Percentiles rank a stretch among this genome's conserved stretches.
These are phyloP conservation scores for Penicillium simplicissimum DNA, from an alignment of 495 filamentous ascomycete genomes.

Conservation along the genomic window DNA sequence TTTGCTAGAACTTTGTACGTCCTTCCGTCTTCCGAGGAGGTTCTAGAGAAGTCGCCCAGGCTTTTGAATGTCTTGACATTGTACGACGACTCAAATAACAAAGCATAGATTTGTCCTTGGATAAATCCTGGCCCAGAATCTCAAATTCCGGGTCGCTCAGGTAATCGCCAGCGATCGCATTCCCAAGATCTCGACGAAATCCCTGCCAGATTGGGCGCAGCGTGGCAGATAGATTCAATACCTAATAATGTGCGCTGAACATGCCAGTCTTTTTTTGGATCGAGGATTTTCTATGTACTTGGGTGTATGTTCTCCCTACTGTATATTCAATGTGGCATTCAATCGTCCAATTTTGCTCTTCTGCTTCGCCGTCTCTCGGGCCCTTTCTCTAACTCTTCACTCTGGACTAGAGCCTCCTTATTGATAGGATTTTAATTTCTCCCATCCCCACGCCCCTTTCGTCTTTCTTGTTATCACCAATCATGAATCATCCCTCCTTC, in stretches of 20 bases:
- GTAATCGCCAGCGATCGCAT: no score
- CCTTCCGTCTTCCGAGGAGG: not conserved
- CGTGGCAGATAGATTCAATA: not conserved
- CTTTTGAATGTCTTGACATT: not conserved
- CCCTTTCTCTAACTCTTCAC: not conserved
- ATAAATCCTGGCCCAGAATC: not conserved
- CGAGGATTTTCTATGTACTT: not conserved
- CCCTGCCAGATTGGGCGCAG: no score
- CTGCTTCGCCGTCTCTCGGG: not conserved
- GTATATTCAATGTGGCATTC: not conserved
- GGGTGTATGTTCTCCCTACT: no score
- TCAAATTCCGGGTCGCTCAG: not conserved
- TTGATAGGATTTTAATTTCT: not conserved
- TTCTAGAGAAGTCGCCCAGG: not conserved
- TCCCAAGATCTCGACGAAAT: no score
- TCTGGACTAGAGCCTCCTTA: not conserved
- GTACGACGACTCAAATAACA: no score
- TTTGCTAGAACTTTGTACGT: constrained; percentile 1
- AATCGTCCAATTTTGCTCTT: not conserved
- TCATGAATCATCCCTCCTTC: not conserved
- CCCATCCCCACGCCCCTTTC: not conserved
- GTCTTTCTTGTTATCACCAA: not conserved
- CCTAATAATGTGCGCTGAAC: not conserved
- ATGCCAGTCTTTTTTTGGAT: not conserved
- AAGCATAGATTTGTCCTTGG: not conserved